These are phyloP conservation scores for Hirschfeldia incana DNA, from an alignment of 345 rosid genomes.

Conservation along the genomic window DNA sequence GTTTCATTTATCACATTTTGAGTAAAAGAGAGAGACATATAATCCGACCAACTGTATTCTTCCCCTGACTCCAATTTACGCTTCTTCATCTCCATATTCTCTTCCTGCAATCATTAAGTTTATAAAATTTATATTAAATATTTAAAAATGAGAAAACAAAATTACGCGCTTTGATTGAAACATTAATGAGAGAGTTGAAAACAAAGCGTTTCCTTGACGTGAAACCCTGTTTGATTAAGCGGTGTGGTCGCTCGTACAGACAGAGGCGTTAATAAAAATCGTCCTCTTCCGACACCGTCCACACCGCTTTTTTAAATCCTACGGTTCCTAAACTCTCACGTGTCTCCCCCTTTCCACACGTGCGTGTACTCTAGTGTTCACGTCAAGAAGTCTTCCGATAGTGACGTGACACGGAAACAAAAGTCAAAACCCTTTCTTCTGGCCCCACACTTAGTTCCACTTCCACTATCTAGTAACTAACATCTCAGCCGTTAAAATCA, in stretches of 20 bases:
- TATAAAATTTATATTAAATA: not conserved
- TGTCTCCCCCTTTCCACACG: constrained; percentile 37
- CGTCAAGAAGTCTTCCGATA: constrained; percentile 38
- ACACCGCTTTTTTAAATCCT: constrained; percentile 35
- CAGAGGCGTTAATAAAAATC: constrained; percentile 44
- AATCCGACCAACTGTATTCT: constrained; percentile 73
- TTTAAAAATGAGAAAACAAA: not conserved
- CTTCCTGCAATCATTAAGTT: constrained; percentile 53
- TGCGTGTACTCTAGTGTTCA: constrained; percentile 46
- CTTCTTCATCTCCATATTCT: constrained; percentile 80
- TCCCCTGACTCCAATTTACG: constrained; percentile 49
- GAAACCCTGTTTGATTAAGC: constrained; percentile 28
- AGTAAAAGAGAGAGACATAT: constrained; percentile 83
- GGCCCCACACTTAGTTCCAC: constrained; percentile 20
- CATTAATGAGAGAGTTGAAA: constrained; percentile 16
- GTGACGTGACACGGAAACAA: constrained; percentile 33
- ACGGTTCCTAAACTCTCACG: constrained; percentile 42
- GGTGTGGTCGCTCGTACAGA: constrained; percentile 37
- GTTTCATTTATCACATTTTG: constrained; percentile 96
- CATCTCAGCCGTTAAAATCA: constrained; percentile 45
- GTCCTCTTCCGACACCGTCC: constrained; percentile 51
- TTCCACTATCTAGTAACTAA: not conserved
- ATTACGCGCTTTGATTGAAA: constrained; percentile 15
- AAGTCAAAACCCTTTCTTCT: constrained; percentile 45
- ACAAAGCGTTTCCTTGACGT: constrained; percentile 29